Conservation (phyloP, 805 yeast genomes). For the Monosporozyma servazzii region DNA sequence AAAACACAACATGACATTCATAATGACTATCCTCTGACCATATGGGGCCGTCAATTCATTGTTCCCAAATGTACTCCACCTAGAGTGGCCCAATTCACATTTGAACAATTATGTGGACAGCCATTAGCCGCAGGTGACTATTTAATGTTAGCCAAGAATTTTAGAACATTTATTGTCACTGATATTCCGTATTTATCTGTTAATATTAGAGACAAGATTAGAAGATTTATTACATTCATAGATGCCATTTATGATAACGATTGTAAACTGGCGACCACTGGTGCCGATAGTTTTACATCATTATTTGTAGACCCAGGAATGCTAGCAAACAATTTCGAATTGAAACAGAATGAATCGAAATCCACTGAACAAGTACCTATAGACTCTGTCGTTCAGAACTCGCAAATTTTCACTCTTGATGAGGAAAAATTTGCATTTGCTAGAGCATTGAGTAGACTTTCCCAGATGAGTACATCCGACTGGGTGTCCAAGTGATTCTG, state of each 20-base stretch:
- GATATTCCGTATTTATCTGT: conserved; percentile 84
- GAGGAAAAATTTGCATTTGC: conserved; percentile 97
- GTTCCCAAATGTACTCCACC: conserved; percentile 75
- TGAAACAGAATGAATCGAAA: conserved; percentile 9
- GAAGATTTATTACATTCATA: conserved; percentile 87
- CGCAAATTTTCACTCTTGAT: conserved; percentile 75
- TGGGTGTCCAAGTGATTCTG: conserved; percentile 49
- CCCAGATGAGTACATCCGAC: conserved; percentile 88
- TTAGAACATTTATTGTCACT: conserved; percentile 73
- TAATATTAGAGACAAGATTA: conserved; percentile 69
- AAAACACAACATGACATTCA: background rate
- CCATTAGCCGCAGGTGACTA: conserved; percentile 94
- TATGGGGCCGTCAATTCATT: conserved; percentile 80
- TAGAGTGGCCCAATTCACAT: conserved; percentile 81
- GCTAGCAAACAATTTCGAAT: conserved; percentile 32
- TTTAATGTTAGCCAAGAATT: conserved; percentile 66
- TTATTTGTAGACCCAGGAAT: conserved; percentile 78
- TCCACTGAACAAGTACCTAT: background rate
- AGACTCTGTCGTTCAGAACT: conserved; percentile 34
- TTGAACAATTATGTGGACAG: conserved; percentile 75
- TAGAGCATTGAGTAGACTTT: conserved; percentile 79
- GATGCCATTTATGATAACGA: conserved; percentile 94
- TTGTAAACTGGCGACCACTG: conserved; percentile 79
- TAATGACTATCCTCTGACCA: conserved; percentile 34
- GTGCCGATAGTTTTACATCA: conserved; percentile 75